phyloP scores from a whole-genome alignment of 2,329 filamentous ascomycete species.

The Ophiognomonia clavigignenti-juglandacearum region DNA sequence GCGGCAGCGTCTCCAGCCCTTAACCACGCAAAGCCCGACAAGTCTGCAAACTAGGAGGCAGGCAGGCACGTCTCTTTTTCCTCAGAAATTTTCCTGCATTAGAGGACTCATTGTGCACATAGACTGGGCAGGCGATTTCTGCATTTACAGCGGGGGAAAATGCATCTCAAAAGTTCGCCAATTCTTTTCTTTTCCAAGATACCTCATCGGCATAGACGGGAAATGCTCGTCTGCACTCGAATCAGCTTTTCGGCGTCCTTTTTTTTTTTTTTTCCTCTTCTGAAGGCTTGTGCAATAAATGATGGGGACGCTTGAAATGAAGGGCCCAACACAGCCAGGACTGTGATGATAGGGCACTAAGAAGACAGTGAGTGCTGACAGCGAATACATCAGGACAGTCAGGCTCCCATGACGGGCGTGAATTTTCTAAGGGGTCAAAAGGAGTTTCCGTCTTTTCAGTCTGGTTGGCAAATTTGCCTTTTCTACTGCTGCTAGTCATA shows the following conservation, averaged over 20 bases:
- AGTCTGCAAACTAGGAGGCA: constrained; percentile 47
- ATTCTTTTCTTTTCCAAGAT: constrained; percentile 42
- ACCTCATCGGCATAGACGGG: constrained; percentile 44
- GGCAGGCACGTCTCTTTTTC: constrained; percentile 34
- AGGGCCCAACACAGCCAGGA: constrained; percentile 1
- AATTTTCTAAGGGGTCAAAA: constrained; percentile 1
- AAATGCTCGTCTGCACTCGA: constrained; percentile 29
- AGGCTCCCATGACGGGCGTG: constrained; percentile 1
- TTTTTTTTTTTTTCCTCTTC: constrained; percentile 4
- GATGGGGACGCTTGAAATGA: constrained; percentile 12
- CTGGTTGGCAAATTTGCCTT: background rate
- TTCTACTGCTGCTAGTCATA: background rate
- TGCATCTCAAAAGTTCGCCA: constrained; percentile 43
- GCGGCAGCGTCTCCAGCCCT: constrained; percentile 61
- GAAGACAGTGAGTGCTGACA: background rate
- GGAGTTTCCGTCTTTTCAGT: constrained; percentile 1
- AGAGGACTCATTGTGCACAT: constrained; percentile 37
- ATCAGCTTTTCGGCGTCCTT: constrained; percentile 16
- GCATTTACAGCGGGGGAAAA: constrained; percentile 44
- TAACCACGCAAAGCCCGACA: constrained; percentile 53
- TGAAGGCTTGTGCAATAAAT: constrained; percentile 16
- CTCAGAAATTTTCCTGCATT: constrained; percentile 35
- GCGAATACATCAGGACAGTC: background rate
- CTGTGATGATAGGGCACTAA: constrained; percentile 5
- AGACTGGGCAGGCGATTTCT: constrained; percentile 45